Conservation (phyloP, 306 rosid genomes). For the Parietaria judaica region DNA sequence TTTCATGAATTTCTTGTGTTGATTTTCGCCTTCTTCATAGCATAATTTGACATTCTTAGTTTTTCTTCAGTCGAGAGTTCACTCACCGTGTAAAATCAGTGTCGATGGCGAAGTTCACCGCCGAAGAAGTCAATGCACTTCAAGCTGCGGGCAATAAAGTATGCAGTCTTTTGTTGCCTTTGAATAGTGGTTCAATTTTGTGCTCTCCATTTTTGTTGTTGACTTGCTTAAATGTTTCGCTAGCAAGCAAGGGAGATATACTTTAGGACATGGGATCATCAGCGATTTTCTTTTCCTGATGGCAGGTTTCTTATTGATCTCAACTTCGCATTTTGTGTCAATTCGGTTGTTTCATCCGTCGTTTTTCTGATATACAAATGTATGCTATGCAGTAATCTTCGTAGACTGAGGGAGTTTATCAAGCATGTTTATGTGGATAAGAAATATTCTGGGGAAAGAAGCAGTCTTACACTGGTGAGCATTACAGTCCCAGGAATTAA, state of each 20-base stretch:
- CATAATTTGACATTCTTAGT: background rate
- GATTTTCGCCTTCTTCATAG: background rate
- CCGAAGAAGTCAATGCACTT: constrained; percentile 72
- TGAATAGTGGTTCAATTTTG: background rate
- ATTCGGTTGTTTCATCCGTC: background rate
- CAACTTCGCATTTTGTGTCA: background rate
- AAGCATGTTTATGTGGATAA: constrained; percentile 62
- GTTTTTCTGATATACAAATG: constrained; percentile 24
- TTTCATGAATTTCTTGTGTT: constrained; percentile 1
- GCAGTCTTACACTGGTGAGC: constrained; percentile 51
- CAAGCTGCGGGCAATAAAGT: constrained; percentile 96
- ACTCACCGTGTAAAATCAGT: constrained; percentile 88
- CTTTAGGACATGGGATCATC: constrained; percentile 69
- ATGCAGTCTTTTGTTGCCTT: constrained; percentile 2
- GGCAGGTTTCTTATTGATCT: constrained; percentile 31
- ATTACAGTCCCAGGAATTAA: background rate
- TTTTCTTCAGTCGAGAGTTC: constrained; percentile 67
- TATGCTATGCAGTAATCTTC: constrained; percentile 45
- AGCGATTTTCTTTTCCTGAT: constrained; percentile 54
- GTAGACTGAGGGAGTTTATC: constrained; percentile 61
- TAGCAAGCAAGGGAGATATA: constrained; percentile 73
- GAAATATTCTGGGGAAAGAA: constrained; percentile 56
- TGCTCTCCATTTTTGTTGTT: background rate
- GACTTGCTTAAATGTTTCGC: constrained; percentile 17
- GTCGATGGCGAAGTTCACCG: constrained; percentile 70